These are phyloP conservation scores for Diplodia mutila DNA, from an alignment of 2,329 filamentous ascomycete species.

Conservation along the genomic window DNA sequence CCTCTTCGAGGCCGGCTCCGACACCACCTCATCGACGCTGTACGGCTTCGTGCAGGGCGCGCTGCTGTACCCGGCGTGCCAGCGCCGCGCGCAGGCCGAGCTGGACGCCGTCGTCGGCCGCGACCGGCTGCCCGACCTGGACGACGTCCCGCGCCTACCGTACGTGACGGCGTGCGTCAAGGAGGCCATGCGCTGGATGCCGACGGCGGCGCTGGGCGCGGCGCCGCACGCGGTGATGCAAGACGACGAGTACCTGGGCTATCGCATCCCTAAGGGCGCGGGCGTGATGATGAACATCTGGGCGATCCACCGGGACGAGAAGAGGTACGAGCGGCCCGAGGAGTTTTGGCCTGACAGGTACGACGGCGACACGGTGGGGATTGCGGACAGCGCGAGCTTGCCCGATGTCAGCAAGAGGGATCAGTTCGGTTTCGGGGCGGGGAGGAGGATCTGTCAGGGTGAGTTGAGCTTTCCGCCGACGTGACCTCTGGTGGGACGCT, in stretches of 20 bases:
- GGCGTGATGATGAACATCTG: constrained; percentile 43
- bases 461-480: neutral
- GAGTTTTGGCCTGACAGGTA: constrained; percentile 31
- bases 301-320: constrained; percentile 37
- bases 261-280: constrained; percentile 44
- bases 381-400: constrained; percentile 40
- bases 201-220: constrained; percentile 33
- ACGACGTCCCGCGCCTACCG: constrained; percentile 34
- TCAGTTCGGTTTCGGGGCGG: constrained; percentile 55
- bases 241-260: constrained; percentile 40
- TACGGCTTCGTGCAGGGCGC: constrained; percentile 36
- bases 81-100: constrained; percentile 33
- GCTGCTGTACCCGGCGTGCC: constrained; percentile 34
- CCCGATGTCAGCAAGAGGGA: constrained; percentile 49
- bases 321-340: constrained; percentile 28
- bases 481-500: neutral
- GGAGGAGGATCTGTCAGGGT: constrained; percentile 59
- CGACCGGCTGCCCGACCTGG: constrained; percentile 34
- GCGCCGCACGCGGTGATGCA: constrained; percentile 34
- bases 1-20: constrained; percentile 37
- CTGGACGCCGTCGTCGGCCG: constrained; percentile 36
- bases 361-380: constrained; percentile 32
- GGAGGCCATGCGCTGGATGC: constrained; percentile 39
- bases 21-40: constrained; percentile 35
- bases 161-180: constrained; percentile 38